Base-by-base conservation (phyloP, 2,329 filamentous ascomycete genomes). In the Lanzia echinophila region DNA sequence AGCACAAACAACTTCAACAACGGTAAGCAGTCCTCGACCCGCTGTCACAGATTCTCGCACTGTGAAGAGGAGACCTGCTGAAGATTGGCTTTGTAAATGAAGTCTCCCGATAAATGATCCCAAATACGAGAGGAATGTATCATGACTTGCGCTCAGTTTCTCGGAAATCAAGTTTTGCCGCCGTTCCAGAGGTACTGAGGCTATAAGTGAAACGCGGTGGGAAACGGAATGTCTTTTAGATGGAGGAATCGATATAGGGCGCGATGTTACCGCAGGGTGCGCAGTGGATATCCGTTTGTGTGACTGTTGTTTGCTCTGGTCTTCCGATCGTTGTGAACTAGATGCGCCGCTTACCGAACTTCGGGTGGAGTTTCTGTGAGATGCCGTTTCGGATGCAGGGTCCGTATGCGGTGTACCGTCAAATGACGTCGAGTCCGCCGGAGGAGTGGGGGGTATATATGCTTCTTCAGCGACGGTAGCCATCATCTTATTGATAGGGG, bases 101-200 rank as follows among this genome's bases (percentile, higher is more conserved):
- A 96, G 79, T 36, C 83, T 78, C 15, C 94, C 94, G 67, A 97
- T 92, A 68, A 97, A 96, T 4, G 90, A 95, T 48, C 89, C 92
- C 49, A 99, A 81, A 66, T 91, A 87, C 6, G 91, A 94, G 50
- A 99, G 75, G 65, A 97, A 96, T 7, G 82, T 82, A 71, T 97
- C 91, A 72, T 96, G 90, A 48, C 84, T 87, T 47, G 80, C 76
- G 64, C 83, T 87, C 47, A 97, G 79, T 62, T 85, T 85, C 68
- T 91, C 87, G 2, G 91, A 96, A 33, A 94, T 88, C 56, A 96
- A 77, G 63, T 88, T 87, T 57, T 84, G 81, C 58, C 84, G 81
- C 58, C 79, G 78, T 33, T 79, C 78, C 34, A 79, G 73, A 39
- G 82, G 77, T 43, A 84, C 82, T 31, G 83, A 82, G 32, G 83